Percentiles rank a stretch among this genome's conserved stretches.
Conservation (phyloP, 2,329 filamentous ascomycete genomes). For the Nemania abortiva region DNA sequence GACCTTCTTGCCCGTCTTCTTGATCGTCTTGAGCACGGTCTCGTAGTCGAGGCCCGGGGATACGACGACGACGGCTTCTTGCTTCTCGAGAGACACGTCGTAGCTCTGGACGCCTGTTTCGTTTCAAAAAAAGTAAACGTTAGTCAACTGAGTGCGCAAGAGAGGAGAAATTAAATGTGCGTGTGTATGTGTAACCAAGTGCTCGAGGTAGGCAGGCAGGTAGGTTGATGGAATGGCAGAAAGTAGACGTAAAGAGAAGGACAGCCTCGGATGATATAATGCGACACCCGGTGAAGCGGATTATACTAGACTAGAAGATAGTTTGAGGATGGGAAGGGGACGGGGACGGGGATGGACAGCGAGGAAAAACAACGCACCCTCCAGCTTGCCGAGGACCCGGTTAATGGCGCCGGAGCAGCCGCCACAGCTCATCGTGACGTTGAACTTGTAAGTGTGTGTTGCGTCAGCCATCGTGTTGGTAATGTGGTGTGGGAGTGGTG, state of each 20-base stretch:
- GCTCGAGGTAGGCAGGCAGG: not conserved
- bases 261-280: not conserved
- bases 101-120: conserved; percentile 82
- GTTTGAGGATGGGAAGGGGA: not conserved
- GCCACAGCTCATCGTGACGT: conserved; percentile 92
- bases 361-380: conserved; percentile 70
- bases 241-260: not conserved
- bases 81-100: conserved; percentile 87
- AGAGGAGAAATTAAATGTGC: not conserved
- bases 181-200: not conserved
- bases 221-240: not conserved
- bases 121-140: conserved; percentile 13
- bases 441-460: conserved; percentile 96
- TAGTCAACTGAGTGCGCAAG: not conserved
- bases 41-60: conserved; percentile 78
- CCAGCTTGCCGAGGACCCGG: conserved; percentile 90
- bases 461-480: conserved; percentile 73
- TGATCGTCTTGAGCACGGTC: conserved; percentile 86
- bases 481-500: conserved; percentile 34
- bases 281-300: not conserved
- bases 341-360: conserved; percentile 6
- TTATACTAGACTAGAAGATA: too few species aligned
- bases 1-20: conserved; percentile 95
- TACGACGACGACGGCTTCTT: conserved; percentile 83
- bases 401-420: conserved; percentile 96